Base-by-base conservation (phyloP, 1,284 basidiomycete species). In the Marasmius sp. region DNA sequence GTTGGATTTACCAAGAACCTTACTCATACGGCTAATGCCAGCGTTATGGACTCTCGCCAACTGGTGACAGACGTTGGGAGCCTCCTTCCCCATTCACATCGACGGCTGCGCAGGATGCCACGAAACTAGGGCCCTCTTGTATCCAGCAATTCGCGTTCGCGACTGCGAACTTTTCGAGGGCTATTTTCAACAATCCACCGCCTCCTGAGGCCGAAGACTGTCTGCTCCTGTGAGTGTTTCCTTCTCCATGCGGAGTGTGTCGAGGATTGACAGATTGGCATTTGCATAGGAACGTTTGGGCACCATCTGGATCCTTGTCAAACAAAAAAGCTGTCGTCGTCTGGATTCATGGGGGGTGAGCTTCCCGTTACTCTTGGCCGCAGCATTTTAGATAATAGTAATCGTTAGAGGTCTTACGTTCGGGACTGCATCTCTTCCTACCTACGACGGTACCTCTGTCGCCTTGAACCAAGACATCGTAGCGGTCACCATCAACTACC, bases 401-500 rank as follows among this genome's bases (percentile, higher is more conserved):
- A 2, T 20, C n/a, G 27, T 4, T 9, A 34, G 37, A 54, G 59
- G 8, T 55, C 51, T 60, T 22, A 45, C 27, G 6, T 55, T 60
- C 27, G 59, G 59, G 22, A 53, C 59, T 3, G 49, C 22, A n/a
- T 60, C 59, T 34, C n/a, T 60, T 48, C 58, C 64, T 0, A 4
- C 6, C 18, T 66, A 62, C 20, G 61, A 68, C 43, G 64, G 64
- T 36, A 48, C 60, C 4, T 66, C 64, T n/a, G 20, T 68, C 3
- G 66, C 66, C 3, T 47, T 58, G 12, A 68, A 66, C 33, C 66
- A 67, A 59, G 56, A 51, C 47, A 57, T 69, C 6, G 48, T 70
- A 6, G 22, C 69, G 8, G 66, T 69, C 16, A 57, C 66, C 0
- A 62, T 67, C 51, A 69, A 70, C 60, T 70, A 70, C 43, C 64